Evolutionary conservation across 2,329 filamentous ascomycete genomes (phyloP).

Genomic region (Fusarium sambucinum): DNA sequence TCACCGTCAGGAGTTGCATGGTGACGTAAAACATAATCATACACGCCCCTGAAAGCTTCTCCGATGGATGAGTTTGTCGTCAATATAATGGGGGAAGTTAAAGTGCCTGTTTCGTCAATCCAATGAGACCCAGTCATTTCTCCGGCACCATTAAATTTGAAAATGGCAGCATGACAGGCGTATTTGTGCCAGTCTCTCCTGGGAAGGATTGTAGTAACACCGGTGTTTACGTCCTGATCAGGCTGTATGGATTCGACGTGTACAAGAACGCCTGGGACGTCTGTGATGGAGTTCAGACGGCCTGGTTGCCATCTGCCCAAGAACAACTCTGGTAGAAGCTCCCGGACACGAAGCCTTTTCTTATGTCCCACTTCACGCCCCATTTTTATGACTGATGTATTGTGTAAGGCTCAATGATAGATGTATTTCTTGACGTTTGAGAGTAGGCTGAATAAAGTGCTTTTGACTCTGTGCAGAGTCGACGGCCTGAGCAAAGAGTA

Average conservation of each 20-base stretch:
- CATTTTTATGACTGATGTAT: neutral
- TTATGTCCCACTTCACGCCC: neutral
- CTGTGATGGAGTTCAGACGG: slow-evolving; percentile 63
- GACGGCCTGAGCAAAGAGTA: neutral
- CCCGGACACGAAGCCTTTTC: slow-evolving; percentile 52
- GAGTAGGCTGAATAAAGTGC: neutral
- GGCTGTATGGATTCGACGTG: slow-evolving; percentile 59
- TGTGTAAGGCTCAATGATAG: too few relatives aligned
- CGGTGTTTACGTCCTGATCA: slow-evolving; percentile 59
- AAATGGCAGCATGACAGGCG: slow-evolving; percentile 63
- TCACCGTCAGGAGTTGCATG: slow-evolving; percentile 57
- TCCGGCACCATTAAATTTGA: slow-evolving; percentile 73
- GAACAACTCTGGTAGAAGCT: slow-evolving; percentile 59
- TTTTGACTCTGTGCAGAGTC: accelerated
- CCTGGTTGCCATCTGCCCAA: slow-evolving; percentile 60
- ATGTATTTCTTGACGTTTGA: neutral
- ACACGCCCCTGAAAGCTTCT: slow-evolving; percentile 69
- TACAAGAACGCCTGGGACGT: slow-evolving; percentile 62
- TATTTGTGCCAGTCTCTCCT: slow-evolving; percentile 59
- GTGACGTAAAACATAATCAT: slow-evolving; percentile 65
- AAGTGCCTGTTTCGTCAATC: slow-evolving; percentile 71
- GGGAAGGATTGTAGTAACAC: slow-evolving; percentile 63
- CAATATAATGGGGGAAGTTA: slow-evolving; percentile 70
- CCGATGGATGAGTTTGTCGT: slow-evolving; percentile 71
- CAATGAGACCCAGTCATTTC: slow-evolving; percentile 72